Evolutionary conservation across 2,329 filamentous ascomycete species (phyloP), one percentile per base, ranked within the genome.

Genomic region (Pezicula neosporulosa): DNA sequence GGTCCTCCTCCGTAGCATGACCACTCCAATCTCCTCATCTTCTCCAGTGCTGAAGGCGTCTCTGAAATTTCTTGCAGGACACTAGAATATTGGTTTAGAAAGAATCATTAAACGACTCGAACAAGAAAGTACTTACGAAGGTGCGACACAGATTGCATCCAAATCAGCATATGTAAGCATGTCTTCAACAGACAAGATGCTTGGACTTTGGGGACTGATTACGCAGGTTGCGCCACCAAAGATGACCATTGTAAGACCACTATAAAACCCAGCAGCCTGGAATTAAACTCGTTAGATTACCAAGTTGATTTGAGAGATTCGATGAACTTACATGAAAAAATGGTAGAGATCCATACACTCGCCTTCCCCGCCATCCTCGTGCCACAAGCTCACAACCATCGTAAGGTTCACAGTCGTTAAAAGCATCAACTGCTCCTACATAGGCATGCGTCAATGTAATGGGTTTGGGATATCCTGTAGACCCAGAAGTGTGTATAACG

Each of bases 401-500:
- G 6, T 28, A 24, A 28, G 21, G 21, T 30, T 16, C 27, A 28
- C 21, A 16, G 12, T 28, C n/a, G 13, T 28, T 24, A 16, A 44
- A 44, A 13, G 24, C 67, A 54, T 75, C 71, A 61, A 71, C 64
- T 0, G 69, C 67, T 1, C 62, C 62, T 5, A 69, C 52, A 30
- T 61, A 54, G 7, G 57, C 65, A 54, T 75, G 67, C 4, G 66
- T 62, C 57, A 65, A 62, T 1, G 60, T 51, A 12, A 73, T 67
- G 0, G 69, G 70, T 47, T 73, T 74, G 2, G 70, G 72, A 0
- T 71, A 46, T 2, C 72, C 72, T 0, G 72, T 74, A 1, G 67
- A 65, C 3, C 72, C 72, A 4, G 70, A 73, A 0, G 72, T 73
- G 42, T 74, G 72, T 1, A 73, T 50, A 24, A 70, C 61, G 24